These are phyloP conservation scores for Geotrichum histeridarum DNA, from an alignment of 1,139 yeast species.

Conservation along the genomic window DNA sequence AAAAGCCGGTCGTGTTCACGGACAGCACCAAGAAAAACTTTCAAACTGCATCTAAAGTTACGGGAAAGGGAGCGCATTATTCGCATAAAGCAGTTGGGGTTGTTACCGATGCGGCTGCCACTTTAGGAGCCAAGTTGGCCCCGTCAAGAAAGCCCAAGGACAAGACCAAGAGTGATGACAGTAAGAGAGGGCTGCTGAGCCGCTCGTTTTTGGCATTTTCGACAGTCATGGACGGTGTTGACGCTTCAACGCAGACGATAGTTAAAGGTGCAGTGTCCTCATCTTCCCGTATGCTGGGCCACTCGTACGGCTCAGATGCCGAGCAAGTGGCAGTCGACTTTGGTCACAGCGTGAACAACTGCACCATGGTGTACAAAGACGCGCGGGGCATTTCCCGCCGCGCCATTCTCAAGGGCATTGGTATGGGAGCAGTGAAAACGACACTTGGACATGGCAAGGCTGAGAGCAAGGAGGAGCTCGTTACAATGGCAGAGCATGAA, in stretches of 20 bases:
- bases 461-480: neutral
- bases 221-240: slow-evolving; percentile 19
- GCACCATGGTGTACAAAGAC: slow-evolving; percentile 16
- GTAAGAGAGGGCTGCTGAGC: slow-evolving; percentile 9
- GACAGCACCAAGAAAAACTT: slow-evolving; percentile 12
- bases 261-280: slow-evolving; percentile 8
- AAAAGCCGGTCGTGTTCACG: slow-evolving; percentile 13
- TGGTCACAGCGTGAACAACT: slow-evolving; percentile 14
- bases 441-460: slow-evolving; percentile 5
- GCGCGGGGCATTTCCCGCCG: slow-evolving; percentile 17
- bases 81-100: slow-evolving; percentile 14
- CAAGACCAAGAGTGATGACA: slow-evolving; percentile 9
- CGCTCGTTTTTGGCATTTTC: slow-evolving; percentile 20
- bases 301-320: slow-evolving; percentile 18
- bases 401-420: slow-evolving; percentile 17
- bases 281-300: slow-evolving; percentile 15
- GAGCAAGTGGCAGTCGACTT: slow-evolving; percentile 11
- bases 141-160: slow-evolving; percentile 33
- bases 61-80: slow-evolving; percentile 16
- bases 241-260: slow-evolving; percentile 13
- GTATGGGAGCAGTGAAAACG: slow-evolving; percentile 15
- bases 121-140: slow-evolving; percentile 10
- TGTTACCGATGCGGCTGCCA: slow-evolving; percentile 14
- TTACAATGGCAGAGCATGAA: neutral
- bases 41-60: slow-evolving; percentile 8